Conservation (phyloP, 75 land plant species). For the Chamaecyparis obtusa region DNA sequence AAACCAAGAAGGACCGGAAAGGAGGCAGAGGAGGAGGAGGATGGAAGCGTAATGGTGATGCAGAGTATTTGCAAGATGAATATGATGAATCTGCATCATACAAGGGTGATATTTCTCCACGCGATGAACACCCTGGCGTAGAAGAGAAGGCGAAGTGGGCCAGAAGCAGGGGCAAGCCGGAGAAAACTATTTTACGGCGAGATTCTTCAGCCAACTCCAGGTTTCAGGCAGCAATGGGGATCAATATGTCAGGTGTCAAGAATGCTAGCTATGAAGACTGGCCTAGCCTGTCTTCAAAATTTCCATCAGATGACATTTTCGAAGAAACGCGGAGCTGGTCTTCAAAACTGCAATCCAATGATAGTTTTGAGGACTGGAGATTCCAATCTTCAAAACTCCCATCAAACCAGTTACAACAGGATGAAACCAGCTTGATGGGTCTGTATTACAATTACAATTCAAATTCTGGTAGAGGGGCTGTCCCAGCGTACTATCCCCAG, state of each 20-base stretch:
- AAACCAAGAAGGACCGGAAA: conserved; percentile 47
- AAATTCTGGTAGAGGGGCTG: background rate
- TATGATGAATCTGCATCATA: conserved; percentile 28
- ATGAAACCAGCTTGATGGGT: background rate
- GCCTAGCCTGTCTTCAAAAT: background rate
- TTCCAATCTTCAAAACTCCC: background rate
- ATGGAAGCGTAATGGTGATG: conserved; percentile 33
- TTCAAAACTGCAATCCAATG: background rate
- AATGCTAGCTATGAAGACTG: background rate
- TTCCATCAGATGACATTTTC: background rate
- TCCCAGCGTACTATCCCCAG: background rate
- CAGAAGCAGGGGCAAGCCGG: conserved; percentile 11
- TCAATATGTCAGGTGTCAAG: background rate
- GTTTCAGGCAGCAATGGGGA: background rate
- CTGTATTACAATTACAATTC: background rate
- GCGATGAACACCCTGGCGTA: background rate
- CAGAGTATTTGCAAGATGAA: conserved; percentile 36
- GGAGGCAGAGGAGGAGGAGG: conserved; percentile 25
- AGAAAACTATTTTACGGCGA: conserved; percentile 29
- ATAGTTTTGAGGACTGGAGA: background rate
- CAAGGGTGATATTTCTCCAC: conserved; percentile 32
- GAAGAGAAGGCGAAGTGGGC: background rate
- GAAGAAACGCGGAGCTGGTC: background rate
- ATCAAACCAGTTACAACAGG: background rate
- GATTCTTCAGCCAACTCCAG: conserved; percentile 4